Evolutionary conservation across 2,329 filamentous ascomycete genomes (phyloP).

Genomic region (Tolypocladium sp.): DNA sequence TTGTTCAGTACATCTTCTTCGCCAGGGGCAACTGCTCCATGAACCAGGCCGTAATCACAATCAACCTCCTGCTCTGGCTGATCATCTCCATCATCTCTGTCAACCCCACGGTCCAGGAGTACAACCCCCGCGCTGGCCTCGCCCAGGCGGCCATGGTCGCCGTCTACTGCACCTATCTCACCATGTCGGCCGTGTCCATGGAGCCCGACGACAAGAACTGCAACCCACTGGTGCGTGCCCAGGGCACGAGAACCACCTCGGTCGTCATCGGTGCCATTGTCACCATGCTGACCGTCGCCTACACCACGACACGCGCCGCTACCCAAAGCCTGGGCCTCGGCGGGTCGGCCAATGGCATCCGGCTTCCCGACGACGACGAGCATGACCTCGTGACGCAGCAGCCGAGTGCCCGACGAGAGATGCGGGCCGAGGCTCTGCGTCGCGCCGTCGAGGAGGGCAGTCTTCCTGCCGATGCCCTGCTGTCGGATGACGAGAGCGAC

Average conservation of each 20-base stretch:
- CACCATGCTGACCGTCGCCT: constrained; percentile 93
- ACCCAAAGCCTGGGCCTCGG: constrained; percentile 78
- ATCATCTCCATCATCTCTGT: constrained; percentile 76
- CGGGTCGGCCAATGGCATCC: constrained; percentile 41
- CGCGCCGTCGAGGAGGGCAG: constrained; percentile 89
- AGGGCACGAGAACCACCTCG: constrained; percentile 80
- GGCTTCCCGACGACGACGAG: constrained; percentile 62
- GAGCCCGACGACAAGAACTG: constrained; percentile 89
- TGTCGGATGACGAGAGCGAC: constrained; percentile 63
- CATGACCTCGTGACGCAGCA: constrained; percentile 86
- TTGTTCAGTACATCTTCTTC: constrained; percentile 97
- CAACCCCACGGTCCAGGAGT: constrained; percentile 81
- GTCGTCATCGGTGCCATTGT: constrained; percentile 89
- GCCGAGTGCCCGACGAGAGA: constrained; percentile 70
- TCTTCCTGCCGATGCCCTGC: constrained; percentile 79
- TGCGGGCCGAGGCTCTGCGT: constrained; percentile 85
- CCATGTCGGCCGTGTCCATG: constrained; percentile 97
- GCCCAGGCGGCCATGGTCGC: constrained; percentile 98
- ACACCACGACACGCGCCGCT: constrained; percentile 92
- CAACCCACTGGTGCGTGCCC: constrained; percentile 82
- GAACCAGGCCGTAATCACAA: constrained; percentile 93
- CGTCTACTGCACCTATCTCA: constrained; percentile 96
- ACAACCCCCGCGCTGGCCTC: constrained; percentile 85
- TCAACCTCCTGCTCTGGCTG: constrained; percentile 82
- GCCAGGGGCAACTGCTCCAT: constrained; percentile 73